Base-by-base conservation (phyloP, 2,329 filamentous ascomycete species). In the Diplodia sapinea region DNA sequence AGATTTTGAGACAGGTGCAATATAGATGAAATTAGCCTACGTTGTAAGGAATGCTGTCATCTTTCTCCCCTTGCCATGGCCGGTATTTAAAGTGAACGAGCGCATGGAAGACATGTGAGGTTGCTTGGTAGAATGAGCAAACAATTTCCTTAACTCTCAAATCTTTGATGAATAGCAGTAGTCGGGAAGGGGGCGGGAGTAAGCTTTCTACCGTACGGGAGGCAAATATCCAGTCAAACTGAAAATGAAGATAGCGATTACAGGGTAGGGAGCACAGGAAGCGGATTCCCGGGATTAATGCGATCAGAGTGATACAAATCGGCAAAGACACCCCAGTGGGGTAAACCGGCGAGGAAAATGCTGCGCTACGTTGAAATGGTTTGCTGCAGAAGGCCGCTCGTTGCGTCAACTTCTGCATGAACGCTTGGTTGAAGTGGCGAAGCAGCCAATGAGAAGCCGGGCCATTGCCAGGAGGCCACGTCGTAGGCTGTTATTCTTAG, bases 401-500 rank as follows among this genome's bases (percentile, higher is more conserved):
- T 63, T 63, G 59, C 50, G 29, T 51, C 47, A 51, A 63, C 59
- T 7, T 20, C 9, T 63, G 47, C 47, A 63, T 50, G 36, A 49
- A 49, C 43, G 47, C 43, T 31, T 51, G 47, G 47, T 31, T 9
- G 40, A 40, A 5, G n/a, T 11, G n/a, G 13, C 33, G 29, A 50
- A 62, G 43, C 29, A 51, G n/a, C 59, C 59, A 63, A 38, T 51
- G 26, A 49, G 4, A 8, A 26, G 11, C 6, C 2, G 36, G 12
- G 1, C 20, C 11, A 15, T 31, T 15, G 11, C 5, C 12, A 23
- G 2, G 17, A 38, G 13, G n/a, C 12, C n/a, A 5, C n/a, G 8
- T 33, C 47, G 59, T 51, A 63, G 59, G 43, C n/a, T 20, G 31
- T 40, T 63, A 51, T 63, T 63, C 26, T 62, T 51, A 51, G 43